Evolutionary conservation across 495 filamentous ascomycete genomes (phyloP).

Genomic region (Penicillium cinerascens): DNA sequence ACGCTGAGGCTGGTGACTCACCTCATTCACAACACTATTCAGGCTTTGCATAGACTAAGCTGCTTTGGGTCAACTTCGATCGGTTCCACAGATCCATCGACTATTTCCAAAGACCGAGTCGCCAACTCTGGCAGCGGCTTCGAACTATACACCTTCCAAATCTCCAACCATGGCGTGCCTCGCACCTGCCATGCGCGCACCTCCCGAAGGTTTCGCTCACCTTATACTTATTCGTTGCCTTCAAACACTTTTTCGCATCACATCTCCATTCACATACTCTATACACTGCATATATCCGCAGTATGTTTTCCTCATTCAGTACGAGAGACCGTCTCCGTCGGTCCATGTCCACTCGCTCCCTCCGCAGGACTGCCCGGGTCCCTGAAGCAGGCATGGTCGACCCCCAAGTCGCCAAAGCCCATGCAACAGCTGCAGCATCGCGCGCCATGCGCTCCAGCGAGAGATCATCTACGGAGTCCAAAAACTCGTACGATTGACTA

Average conservation of each 20-base stretch:
- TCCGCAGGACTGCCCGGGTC: constrained; percentile 35
- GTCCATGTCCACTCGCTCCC: constrained; percentile 62
- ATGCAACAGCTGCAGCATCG: constrained; percentile 67
- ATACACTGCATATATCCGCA: constrained; percentile 24
- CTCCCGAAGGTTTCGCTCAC: background rate
- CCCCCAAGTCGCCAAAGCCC: constrained; percentile 42
- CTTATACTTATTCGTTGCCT: background rate
- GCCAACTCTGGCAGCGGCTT: background rate
- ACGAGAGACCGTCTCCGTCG: constrained; percentile 49
- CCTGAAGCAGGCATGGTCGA: constrained; percentile 4
- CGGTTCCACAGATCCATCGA: background rate
- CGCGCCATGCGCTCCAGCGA: constrained; percentile 60
- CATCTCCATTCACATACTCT: constrained; percentile 16
- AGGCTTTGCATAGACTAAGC: background rate
- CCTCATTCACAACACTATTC: background rate
- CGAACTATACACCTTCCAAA: background rate
- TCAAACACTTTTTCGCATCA: background rate
- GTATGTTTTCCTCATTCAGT: constrained; percentile 29
- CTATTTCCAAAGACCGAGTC: background rate
- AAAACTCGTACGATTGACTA: constrained; percentile 28
- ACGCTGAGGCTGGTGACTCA: background rate
- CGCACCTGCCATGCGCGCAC: background rate
- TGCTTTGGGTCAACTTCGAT: background rate
- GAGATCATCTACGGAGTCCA: constrained; percentile 32
- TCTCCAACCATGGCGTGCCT: background rate